Evolutionary conservation across 1,284 basidiomycete genomes (phyloP).

Genomic region (Acaromyces ingoldii): DNA sequence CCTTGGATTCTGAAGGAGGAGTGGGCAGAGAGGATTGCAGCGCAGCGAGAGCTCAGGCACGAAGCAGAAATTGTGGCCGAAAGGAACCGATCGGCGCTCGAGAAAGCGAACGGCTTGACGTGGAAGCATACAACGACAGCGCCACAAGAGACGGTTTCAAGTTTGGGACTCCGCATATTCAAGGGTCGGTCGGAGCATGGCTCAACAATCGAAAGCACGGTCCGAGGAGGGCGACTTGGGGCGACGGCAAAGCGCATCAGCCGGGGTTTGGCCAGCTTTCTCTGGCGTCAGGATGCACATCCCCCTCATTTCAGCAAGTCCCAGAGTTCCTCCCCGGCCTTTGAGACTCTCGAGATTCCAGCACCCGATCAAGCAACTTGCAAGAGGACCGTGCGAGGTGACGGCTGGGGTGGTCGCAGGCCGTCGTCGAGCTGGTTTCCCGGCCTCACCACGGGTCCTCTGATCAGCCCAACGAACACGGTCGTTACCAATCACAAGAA

Average conservation of each 20-base stretch:
- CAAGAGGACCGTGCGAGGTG: too few species aligned
- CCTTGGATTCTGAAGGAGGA: neutral
- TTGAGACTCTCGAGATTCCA: neutral
- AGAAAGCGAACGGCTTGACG: neutral
- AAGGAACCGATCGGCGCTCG: neutral
- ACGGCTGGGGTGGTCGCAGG: constrained; percentile 2
- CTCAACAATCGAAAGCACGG: too few species aligned
- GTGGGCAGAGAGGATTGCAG: neutral
- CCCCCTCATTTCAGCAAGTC: neutral
- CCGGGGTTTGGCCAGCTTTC: neutral
- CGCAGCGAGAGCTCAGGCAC: neutral
- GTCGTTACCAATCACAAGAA: too few species aligned
- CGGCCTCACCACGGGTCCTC: neutral
- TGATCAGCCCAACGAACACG: neutral
- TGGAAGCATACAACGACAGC: too few species aligned
- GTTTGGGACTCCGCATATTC: too few species aligned
- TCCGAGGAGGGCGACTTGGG: neutral
- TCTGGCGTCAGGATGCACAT: neutral
- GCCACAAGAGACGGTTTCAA: too few species aligned
- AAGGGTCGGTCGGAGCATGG: too few species aligned
- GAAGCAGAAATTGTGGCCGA: neutral
- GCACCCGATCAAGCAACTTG: neutral
- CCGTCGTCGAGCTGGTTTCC: constrained; percentile 2
- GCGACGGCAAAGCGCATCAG: neutral
- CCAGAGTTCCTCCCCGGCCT: neutral